These are phyloP conservation scores for Microthyrium microscopicum DNA, from an alignment of 2,329 filamentous ascomycete species.

Conservation along the genomic window DNA sequence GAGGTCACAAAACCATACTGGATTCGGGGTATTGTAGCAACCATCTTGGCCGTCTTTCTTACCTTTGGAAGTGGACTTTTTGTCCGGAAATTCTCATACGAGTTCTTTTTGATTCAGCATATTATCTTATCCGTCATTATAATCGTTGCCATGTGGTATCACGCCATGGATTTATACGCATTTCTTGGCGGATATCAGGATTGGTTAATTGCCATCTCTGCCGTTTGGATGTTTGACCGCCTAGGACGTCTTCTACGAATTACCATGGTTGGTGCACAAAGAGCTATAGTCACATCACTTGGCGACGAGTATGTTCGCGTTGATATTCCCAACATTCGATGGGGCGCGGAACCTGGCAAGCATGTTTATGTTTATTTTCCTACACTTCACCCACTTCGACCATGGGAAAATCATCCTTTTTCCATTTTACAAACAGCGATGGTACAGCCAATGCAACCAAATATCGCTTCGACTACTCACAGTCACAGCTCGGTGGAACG, in stretches of 20 bases:
- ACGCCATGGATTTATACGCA: constrained; percentile 23
- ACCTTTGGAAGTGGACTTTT: constrained; percentile 11
- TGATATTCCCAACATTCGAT: constrained; percentile 24
- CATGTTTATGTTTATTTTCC: constrained; percentile 35
- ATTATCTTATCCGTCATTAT: constrained; percentile 25
- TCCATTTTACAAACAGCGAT: too few relatives aligned
- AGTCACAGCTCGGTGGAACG: too few relatives aligned
- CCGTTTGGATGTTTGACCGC: constrained; percentile 30
- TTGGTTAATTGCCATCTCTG: constrained; percentile 27
- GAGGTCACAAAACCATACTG: constrained; percentile 21
- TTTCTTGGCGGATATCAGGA: constrained; percentile 9
- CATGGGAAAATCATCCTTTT: constrained; percentile 40
- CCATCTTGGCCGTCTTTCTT: constrained; percentile 18
- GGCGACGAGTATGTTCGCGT: constrained; percentile 18
- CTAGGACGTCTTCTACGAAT: constrained; percentile 23
- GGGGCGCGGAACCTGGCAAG: constrained; percentile 15
- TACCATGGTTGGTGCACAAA: constrained; percentile 17
- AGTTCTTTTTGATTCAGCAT: constrained; percentile 29
- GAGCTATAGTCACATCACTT: constrained; percentile 18
- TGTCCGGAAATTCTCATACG: constrained; percentile 21
- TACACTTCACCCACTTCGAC: constrained; percentile 16
- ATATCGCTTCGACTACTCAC: too few relatives aligned
- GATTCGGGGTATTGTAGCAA: constrained; percentile 28
- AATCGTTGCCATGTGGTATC: constrained; percentile 28
- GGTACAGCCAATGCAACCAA: too few relatives aligned